phyloP scores from a whole-genome alignment of 2,329 filamentous ascomycete species.

The Botrytis porri region DNA sequence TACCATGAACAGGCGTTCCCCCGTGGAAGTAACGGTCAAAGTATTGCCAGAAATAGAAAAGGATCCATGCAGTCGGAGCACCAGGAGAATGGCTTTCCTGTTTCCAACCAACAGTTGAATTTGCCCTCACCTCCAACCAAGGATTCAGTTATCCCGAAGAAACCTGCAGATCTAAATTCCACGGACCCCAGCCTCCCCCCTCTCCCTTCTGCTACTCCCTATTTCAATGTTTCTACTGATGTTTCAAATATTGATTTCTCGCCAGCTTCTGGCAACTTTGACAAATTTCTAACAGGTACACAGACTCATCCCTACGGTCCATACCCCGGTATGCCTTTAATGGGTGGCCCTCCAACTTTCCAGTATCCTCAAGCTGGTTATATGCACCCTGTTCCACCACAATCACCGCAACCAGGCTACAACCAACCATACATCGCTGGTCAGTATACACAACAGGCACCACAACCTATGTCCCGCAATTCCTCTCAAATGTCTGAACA shows the following conservation, averaged over 20 bases:
- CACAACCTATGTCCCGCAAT: constrained; percentile 75
- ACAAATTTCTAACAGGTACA: constrained; percentile 56
- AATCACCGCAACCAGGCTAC: constrained; percentile 48
- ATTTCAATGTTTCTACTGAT: constrained; percentile 26
- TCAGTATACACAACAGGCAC: constrained; percentile 47
- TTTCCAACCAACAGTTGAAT: constrained; percentile 22
- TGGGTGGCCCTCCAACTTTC: constrained; percentile 41
- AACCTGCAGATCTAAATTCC: constrained; percentile 11
- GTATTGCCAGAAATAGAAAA: constrained; percentile 26
- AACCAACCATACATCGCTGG: constrained; percentile 43
- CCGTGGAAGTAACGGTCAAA: constrained; percentile 27
- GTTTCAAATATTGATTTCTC: constrained; percentile 54
- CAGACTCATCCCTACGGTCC: constrained; percentile 53
- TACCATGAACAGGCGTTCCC: constrained; percentile 27
- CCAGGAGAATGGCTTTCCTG: constrained; percentile 25
- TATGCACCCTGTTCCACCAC: constrained; percentile 44
- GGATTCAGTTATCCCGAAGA: constrained; percentile 17
- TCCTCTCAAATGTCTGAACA: constrained; percentile 73
- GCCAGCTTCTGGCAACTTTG: constrained; percentile 67
- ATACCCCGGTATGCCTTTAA: constrained; percentile 44
- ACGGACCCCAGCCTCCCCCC: constrained; percentile 25
- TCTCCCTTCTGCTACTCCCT: constrained; percentile 34
- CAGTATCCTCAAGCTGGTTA: constrained; percentile 49
- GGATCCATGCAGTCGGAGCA: constrained; percentile 26
- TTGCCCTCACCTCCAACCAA: constrained; percentile 9